Conservation (phyloP, 371 early-diverging fungal species). For the Parasitella parasitica region DNA sequence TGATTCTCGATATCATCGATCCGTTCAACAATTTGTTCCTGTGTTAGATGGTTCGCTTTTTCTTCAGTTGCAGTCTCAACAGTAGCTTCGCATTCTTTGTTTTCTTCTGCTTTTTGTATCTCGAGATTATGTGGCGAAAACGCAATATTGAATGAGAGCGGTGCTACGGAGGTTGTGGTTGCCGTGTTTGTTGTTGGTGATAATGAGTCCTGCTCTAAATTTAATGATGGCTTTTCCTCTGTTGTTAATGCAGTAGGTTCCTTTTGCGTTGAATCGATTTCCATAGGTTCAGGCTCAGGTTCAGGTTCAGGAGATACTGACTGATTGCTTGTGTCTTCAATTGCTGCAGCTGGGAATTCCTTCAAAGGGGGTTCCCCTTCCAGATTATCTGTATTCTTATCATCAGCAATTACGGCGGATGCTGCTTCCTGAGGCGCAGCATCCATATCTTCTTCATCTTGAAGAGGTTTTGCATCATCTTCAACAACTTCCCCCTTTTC, state of each 20-base stretch:
- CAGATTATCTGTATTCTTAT: background rate
- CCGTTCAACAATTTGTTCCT: constrained; percentile 51
- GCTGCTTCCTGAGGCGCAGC: background rate
- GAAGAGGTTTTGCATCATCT: background rate
- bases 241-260: background rate
- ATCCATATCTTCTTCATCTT: background rate
- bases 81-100: background rate
- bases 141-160: constrained; percentile 11
- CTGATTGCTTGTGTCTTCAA: background rate
- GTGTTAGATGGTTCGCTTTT: constrained; percentile 20
- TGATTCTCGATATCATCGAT: constrained; percentile 55
- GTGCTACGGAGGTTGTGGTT: background rate
- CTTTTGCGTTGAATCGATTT: background rate
- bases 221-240: background rate
- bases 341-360: background rate
- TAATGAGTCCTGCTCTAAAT: constrained; percentile 3
- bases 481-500: constrained; percentile 10
- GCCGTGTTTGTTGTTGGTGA: background rate
- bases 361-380: background rate
- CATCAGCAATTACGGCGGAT: background rate
- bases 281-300: no score
- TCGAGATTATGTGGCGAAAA: background rate
- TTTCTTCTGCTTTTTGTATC: background rate
- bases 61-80: background rate
- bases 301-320: background rate